Evolutionary conservation across 257 asterid genomes (phyloP).

Genomic region (Thymus mandschuricus): DNA sequence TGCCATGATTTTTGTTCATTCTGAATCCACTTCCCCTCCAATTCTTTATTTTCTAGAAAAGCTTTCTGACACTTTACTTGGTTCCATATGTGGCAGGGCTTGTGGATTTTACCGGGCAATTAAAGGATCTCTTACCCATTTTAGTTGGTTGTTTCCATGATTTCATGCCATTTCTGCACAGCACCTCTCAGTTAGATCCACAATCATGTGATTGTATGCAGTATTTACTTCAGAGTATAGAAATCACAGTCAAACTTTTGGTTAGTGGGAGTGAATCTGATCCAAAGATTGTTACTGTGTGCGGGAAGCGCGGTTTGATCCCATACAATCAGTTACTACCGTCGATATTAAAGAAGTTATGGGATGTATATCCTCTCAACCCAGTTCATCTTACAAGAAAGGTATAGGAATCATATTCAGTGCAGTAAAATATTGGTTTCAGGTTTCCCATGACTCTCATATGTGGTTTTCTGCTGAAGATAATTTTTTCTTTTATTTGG

Average conservation of each 20-base stretch:
- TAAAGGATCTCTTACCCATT: conserved; percentile 71
- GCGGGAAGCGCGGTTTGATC: conserved; percentile 35
- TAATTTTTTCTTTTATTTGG: conserved; percentile 24
- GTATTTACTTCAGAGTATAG: conserved; percentile 75
- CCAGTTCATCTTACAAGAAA: conserved; percentile 51
- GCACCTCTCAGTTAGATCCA: conserved; percentile 49
- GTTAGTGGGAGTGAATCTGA: conserved; percentile 42
- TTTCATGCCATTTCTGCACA: conserved; percentile 54
- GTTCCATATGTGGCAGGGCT: conserved; percentile 54
- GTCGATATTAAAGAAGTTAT: conserved; percentile 63
- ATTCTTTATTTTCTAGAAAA: conserved; percentile 22
- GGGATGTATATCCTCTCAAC: conserved; percentile 80
- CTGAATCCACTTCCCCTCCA: conserved; percentile 12
- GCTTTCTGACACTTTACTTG: conserved; percentile 11
- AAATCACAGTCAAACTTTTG: conserved; percentile 56
- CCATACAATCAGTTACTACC: conserved; percentile 45
- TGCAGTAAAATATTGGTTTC: conserved; percentile 11
- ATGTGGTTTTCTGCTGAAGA: conserved; percentile 19
- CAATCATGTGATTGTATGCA: conserved; percentile 83
- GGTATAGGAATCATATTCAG: conserved; percentile 44
- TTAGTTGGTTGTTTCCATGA: conserved; percentile 74
- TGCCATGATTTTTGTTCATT: conserved; percentile 11
- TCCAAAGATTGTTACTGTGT: conserved; percentile 32
- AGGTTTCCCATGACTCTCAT: conserved; percentile 1
- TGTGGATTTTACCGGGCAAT: conserved; percentile 50